Evolutionary conservation across 345 rosid species (phyloP).

Genomic region (Citrus inodora): DNA sequence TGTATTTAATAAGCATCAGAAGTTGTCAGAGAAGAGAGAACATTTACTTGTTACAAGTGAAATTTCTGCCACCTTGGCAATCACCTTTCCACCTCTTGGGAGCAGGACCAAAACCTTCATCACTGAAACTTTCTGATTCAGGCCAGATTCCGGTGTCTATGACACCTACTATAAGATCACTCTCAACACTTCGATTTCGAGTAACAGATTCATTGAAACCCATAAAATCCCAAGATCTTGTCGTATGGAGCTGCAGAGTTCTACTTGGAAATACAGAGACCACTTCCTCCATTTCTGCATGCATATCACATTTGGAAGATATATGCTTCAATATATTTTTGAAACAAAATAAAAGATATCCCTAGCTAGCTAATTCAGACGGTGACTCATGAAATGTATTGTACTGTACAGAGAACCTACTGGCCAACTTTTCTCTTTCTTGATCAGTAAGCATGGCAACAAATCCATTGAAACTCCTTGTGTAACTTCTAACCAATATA

Average conservation of each 20-base stretch:
- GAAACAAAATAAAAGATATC: not conserved
- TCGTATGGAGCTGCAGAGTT: conserved; percentile 27
- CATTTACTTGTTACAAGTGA: conserved; percentile 54
- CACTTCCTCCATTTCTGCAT: conserved; percentile 26
- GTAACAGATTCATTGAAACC: conserved; percentile 23
- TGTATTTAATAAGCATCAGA: not conserved
- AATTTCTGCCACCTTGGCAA: conserved; percentile 33
- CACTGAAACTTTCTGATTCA: conserved; percentile 44
- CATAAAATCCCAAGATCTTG: conserved; percentile 52
- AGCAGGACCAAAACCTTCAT: conserved; percentile 45
- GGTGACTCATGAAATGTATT: too few species aligned
- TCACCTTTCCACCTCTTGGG: conserved; percentile 49
- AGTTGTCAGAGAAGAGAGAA: not conserved
- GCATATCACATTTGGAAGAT: not conserved
- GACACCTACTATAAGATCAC: conserved; percentile 38
- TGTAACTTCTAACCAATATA: conserved; percentile 33
- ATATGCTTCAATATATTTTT: not conserved
- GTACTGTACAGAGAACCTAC: conserved; percentile 19
- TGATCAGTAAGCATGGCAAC: conserved; percentile 36
- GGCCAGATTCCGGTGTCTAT: conserved; percentile 44
- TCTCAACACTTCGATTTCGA: not conserved
- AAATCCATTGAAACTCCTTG: conserved; percentile 49
- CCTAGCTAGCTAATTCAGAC: not conserved
- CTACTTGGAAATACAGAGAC: conserved; percentile 36
- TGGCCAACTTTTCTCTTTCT: conserved; percentile 30